phyloP scores from a whole-genome alignment of 2,329 filamentous ascomycete genomes.

The Penicillium verrucosum region DNA sequence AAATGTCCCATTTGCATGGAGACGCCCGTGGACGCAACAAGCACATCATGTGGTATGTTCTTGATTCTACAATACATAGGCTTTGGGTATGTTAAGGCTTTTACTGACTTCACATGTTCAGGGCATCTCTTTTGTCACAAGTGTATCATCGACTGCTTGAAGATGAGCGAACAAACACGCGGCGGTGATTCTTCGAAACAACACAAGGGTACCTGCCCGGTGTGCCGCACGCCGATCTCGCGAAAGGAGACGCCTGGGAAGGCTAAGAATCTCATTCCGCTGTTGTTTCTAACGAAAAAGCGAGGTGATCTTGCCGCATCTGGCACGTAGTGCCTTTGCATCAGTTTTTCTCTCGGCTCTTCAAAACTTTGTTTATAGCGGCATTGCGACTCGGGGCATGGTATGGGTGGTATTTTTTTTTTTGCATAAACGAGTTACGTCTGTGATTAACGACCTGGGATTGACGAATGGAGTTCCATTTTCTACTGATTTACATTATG shows the following conservation, averaged over 20 bases:
- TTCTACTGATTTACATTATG: neutral
- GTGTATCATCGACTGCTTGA: slow-evolving; percentile 60
- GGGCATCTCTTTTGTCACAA: slow-evolving; percentile 64
- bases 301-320: neutral
- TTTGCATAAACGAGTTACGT: neutral
- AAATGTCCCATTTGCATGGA: slow-evolving; percentile 65
- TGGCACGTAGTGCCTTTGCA: neutral
- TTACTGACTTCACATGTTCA: slow-evolving; percentile 26
- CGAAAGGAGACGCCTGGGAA: slow-evolving; percentile 36
- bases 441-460: neutral
- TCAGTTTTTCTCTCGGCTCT: neutral
- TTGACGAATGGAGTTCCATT: neutral
- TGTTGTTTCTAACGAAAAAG: slow-evolving; percentile 28
- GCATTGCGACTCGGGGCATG: slow-evolving; percentile 10
- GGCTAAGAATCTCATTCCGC: slow-evolving; percentile 37
- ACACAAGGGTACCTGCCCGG: slow-evolving; percentile 42
- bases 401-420: neutral
- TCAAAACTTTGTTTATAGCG: neutral
- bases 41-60: slow-evolving; percentile 57
- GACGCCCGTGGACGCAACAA: slow-evolving; percentile 56
- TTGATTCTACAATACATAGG: neutral
- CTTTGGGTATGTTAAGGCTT: neutral
- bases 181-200: slow-evolving; percentile 29
- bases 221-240: slow-evolving; percentile 44
- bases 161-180: slow-evolving; percentile 50